Conservation (phyloP, 108 stramenopile genomes). For the Skeletonema tropicum region DNA sequence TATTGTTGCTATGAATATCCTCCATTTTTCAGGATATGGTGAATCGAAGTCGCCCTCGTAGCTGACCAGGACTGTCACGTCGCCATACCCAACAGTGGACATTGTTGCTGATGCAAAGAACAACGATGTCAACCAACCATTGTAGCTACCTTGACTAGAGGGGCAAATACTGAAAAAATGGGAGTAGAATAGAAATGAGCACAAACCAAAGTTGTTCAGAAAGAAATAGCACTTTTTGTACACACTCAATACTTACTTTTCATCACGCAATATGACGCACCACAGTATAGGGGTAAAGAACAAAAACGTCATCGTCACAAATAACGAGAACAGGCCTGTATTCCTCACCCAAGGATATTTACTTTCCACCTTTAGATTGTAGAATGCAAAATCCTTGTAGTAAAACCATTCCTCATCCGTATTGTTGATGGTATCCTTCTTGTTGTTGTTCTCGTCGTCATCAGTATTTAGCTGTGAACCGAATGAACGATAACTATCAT, state of each 20-base stretch:
- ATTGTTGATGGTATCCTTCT: neutral
- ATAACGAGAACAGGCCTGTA: conserved; percentile 8
- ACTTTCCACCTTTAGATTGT: conserved; percentile 31
- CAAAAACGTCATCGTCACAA: conserved; percentile 35
- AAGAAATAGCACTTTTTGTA: neutral
- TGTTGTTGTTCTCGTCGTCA: neutral
- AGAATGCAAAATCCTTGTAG: conserved; percentile 57
- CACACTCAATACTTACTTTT: conserved; percentile 3
- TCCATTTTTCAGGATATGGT: conserved; percentile 30
- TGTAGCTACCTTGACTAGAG: neutral
- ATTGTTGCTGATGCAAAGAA: conserved; percentile 65
- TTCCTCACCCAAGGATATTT: conserved; percentile 30
- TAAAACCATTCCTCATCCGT: conserved; percentile 46
- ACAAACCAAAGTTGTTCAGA: neutral
- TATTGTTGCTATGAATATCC: conserved; percentile 48
- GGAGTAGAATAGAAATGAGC: neutral
- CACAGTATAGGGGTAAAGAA: conserved; percentile 51
- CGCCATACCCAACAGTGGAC: conserved; percentile 71
- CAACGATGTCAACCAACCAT: conserved; percentile 30
- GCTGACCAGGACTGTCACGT: conserved; percentile 45
- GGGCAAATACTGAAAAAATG: conserved; percentile 4
- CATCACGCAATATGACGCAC: conserved; percentile 52
- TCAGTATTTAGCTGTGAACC: neutral
- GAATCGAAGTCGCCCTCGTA: conserved; percentile 49
- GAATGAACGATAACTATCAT: neutral